Percentiles rank a stretch among this genome's conserved stretches.
Evolutionary conservation across 352 stramenopile genomes (phyloP).

Genomic region (Peronospora farinosa): DNA sequence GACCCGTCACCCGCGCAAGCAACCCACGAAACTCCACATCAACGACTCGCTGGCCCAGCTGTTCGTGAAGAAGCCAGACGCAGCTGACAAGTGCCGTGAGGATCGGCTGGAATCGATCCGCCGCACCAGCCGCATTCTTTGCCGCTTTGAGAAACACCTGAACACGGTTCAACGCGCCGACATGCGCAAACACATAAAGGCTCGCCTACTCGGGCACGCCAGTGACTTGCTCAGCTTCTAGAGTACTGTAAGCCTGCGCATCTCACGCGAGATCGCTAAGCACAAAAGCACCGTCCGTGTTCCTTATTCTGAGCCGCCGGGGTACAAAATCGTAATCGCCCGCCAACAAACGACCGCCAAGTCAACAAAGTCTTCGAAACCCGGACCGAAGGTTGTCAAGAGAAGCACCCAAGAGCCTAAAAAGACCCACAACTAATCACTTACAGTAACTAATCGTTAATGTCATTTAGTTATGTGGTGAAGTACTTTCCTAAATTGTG

Average conservation of each 20-base stretch:
- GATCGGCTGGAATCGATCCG: neutral
- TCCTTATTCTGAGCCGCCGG: too few species aligned
- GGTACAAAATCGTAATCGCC: too few species aligned
- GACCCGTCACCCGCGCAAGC: neutral
- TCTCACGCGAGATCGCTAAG: constrained; percentile 2
- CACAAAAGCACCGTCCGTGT: too few species aligned
- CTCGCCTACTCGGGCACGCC: neutral
- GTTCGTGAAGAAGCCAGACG: neutral
- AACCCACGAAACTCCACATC: neutral
- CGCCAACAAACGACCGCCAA: too few species aligned
- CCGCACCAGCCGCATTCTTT: constrained; percentile 1
- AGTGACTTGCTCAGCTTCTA: constrained; percentile 3
- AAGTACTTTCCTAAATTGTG: too few species aligned
- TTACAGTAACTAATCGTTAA: neutral
- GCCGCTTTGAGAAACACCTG: neutral
- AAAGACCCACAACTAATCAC: neutral
- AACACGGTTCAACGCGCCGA: neutral
- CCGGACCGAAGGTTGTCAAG: too few species aligned
- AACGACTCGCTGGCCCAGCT: constrained; percentile 1
- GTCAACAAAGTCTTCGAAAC: too few species aligned
- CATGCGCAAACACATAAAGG: neutral
- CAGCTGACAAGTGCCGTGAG: neutral
- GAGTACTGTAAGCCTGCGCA: constrained; percentile 2
- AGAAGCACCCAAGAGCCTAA: too few species aligned
- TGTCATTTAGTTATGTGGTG: constrained; percentile 1